Evolutionary conservation across 2,329 filamentous ascomycete species (phyloP), one percentile per base, ranked within the genome.

Genomic region (Colletotrichum tofieldiae): DNA sequence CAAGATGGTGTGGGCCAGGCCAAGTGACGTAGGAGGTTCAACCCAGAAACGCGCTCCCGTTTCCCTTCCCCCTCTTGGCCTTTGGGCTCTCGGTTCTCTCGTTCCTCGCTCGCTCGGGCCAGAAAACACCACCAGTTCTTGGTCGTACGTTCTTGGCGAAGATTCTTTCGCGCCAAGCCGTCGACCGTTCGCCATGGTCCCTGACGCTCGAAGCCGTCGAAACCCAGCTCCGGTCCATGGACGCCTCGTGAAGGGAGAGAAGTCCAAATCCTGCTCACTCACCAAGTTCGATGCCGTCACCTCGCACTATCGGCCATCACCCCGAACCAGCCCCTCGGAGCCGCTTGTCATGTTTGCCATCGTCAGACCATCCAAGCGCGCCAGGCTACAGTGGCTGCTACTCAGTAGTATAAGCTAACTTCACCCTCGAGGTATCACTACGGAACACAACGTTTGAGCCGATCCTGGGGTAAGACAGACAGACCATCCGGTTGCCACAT

Each of bases 21-120:
- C 70, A 72, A 65, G 70, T 72, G 70, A 70, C 70, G 70, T 65
- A 72, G 65, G 59, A 72, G 59, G 60, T 69, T 68, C 52, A 63
- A 32, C 58, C 58, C 32, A 47, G 65, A 56, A 56, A 60, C 52
- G 65, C 52, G 32, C 39, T 60, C 47, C 62, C 54, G 65, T 37
- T 37, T 41, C 43, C 41, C 41, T 52, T 65, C n/a, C 35, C 47
- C 43, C 14, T 18, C 39, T 47, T 20, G 20, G 20, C 37, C 26
- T 54, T 29, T 37, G 18, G 26, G 32, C 26, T 26, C 29, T 47
- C 41, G 29, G 32, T 32, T 49, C 35, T 47, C 49, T 45, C 32
- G 23, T 47, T 32, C 26, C 59, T 35, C 58, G 37, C 6, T 54
- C 14, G 65, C 65, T 69, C 52, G 32, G 65, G 49, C 51, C 65